Evolutionary conservation across 495 filamentous ascomycete genomes (phyloP).

Genomic region (Umbilicaria muhlenbergii): DNA sequence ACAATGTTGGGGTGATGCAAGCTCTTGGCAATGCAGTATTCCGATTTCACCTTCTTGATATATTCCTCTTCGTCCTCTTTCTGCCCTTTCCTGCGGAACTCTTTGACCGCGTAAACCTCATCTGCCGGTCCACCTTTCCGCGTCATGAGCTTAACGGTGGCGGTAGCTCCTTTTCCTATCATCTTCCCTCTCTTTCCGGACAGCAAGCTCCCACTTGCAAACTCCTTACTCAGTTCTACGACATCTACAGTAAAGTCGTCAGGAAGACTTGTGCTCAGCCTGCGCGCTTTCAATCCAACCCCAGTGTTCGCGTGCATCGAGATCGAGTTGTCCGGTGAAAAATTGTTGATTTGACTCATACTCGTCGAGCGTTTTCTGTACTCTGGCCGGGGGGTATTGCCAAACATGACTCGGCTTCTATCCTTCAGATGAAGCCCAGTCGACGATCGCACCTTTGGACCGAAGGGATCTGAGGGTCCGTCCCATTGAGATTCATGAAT

Average conservation of each 20-base stretch:
- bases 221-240: conserved; percentile 44
- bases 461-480: too few species aligned
- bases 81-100: conserved; percentile 49
- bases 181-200: conserved; percentile 44
- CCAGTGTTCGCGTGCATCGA: conserved; percentile 39
- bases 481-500: too few species aligned
- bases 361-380: too few species aligned
- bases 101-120: conserved; percentile 60
- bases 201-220: conserved; percentile 39
- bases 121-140: conserved; percentile 32
- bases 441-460: too few species aligned
- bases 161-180: conserved; percentile 58
- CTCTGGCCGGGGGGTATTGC: too few species aligned
- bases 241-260: conserved; percentile 49
- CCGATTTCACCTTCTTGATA: conserved; percentile 63
- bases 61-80: conserved; percentile 50
- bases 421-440: too few species aligned
- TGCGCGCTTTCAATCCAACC: conserved; percentile 48
- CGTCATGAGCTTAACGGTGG: conserved; percentile 54
- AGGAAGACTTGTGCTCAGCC: conserved; percentile 44
- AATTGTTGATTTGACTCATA: too few species aligned
- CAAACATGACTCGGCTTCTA: too few species aligned
- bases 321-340: neutral
- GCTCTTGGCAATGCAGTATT: conserved; percentile 63
- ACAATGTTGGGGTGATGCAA: conserved; percentile 68